Evolutionary conservation across 2,329 filamentous ascomycete species (phyloP).

Genomic region (Neopestalotiopsis rosae): DNA sequence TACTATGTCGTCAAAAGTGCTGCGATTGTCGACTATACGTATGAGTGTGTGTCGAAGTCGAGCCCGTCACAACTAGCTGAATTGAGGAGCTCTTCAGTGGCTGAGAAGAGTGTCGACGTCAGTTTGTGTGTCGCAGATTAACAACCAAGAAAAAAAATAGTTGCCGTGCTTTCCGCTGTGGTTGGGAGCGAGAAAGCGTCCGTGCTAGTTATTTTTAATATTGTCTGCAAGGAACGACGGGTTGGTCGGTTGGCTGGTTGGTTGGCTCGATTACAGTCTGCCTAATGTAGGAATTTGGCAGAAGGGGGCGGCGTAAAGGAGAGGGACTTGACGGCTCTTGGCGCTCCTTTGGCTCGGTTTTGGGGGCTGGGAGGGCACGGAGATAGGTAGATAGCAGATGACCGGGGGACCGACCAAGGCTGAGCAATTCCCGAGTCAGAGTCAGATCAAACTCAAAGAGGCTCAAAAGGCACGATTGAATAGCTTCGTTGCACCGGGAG

Average conservation of each 20-base stretch:
- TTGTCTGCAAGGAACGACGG: background rate
- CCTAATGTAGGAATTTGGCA: slow-evolving; percentile 1
- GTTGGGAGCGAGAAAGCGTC: background rate
- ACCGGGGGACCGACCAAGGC: background rate
- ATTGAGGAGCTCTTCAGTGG: background rate
- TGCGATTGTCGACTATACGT: background rate
- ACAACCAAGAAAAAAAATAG: background rate
- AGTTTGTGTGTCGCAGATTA: background rate
- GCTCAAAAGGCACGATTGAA: background rate
- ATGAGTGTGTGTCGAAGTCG: background rate
- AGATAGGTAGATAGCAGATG: background rate
- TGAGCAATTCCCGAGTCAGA: background rate
- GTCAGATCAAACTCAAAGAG: background rate
- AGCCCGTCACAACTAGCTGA: background rate
- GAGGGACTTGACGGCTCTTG: background rate
- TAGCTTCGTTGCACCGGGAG: background rate
- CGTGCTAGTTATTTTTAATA: background rate
- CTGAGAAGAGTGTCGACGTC: slow-evolving; percentile 4
- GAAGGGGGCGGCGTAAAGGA: slow-evolving; percentile 1
- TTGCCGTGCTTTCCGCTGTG: background rate
- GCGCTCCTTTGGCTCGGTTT: background rate
- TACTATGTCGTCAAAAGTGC: background rate
- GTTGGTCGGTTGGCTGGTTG: background rate
- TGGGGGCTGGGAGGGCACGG: background rate
- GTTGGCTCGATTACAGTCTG: background rate